Evolutionary conservation across 768 basidiomycete genomes (phyloP).

Genomic region (Leccinum obscurum): DNA sequence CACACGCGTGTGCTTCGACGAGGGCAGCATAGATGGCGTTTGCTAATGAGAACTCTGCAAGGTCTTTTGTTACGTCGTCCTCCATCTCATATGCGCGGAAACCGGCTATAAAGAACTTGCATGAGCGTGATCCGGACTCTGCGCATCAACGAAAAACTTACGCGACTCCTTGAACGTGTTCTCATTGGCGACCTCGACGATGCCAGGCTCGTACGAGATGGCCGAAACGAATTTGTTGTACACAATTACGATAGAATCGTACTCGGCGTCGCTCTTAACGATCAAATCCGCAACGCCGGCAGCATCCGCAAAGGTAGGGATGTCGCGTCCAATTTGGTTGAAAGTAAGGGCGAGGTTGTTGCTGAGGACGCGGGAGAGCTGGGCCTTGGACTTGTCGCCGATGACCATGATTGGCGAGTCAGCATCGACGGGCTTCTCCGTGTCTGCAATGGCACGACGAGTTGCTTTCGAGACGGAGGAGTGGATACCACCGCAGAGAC

Average conservation of each 20-base stretch:
- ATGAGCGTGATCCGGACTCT: constrained; percentile 4
- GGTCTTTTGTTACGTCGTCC: constrained; percentile 91
- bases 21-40: constrained; percentile 96
- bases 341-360: constrained; percentile 80
- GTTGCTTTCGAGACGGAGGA: constrained; percentile 93
- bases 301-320: constrained; percentile 96
- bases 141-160: constrained; percentile 39
- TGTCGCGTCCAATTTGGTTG: constrained; percentile 97
- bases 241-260: constrained; percentile 79
- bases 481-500: constrained; percentile 99
- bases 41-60: constrained; percentile 93
- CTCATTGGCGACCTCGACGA: constrained; percentile 79
- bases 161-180: constrained; percentile 78
- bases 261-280: constrained; percentile 78
- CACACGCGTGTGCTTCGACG: constrained; percentile 93
- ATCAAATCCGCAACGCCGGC: constrained; percentile 93
- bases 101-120: constrained; percentile 49
- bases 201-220: constrained; percentile 82
- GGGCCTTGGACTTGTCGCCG: constrained; percentile 97
- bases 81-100: constrained; percentile 98
- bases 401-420: constrained; percentile 80
- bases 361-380: constrained; percentile 68
- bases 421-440: constrained; percentile 47
- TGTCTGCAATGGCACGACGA: constrained; percentile 64
- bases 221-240: constrained; percentile 89